Base-by-base conservation (phyloP, 345 rosid species). In the Populus simonii region DNA sequence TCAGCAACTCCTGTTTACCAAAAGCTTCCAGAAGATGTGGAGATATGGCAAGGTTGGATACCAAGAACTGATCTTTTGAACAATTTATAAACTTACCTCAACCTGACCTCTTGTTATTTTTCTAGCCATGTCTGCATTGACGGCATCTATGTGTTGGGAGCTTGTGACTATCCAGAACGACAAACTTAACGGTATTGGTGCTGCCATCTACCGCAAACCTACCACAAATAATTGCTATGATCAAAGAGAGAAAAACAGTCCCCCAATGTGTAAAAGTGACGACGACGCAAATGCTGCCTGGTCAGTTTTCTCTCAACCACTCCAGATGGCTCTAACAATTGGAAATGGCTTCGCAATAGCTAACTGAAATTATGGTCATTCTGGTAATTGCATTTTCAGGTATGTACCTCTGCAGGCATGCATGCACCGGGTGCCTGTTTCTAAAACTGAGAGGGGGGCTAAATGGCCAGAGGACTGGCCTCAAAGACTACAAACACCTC, bases 1-100 rank as follows among this genome's bases (percentile, higher is more conserved):
- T 93, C 99, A 39, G 97, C 98, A 15, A 93, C 99, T 65, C 99
- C 99, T 4, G 98, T 93, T 18, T 96, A 96, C 81, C 97, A 88
- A 73, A 93, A 78, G 66, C 74, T 74, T 25, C 1, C 80, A 81
- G 95, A 92, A 83, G 97, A 96, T 83, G 87, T 85, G 8, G 82
- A 84, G 81, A 96, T 93, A 71, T 96, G 99, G 99, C 77, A 88
- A 73, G 99, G 99, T 93, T 83, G 51, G 45, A 25, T 43, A 35
- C 39, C 17, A 47, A 22, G 67, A 8, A 9, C 13, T 20, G 27
- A 16, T 59, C 9, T 31, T 62, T 74, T 31, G 74, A 22, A 63
- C 53, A 38, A 33, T 51, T 33, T 43, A 76, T 8, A 0, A 47
- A 70, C 16, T 66, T 41, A 68, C 18, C 3, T 47, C 25, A 25